Base-by-base conservation (phyloP, 2,329 filamentous ascomycete genomes). In the Stachybotrys elegans region DNA sequence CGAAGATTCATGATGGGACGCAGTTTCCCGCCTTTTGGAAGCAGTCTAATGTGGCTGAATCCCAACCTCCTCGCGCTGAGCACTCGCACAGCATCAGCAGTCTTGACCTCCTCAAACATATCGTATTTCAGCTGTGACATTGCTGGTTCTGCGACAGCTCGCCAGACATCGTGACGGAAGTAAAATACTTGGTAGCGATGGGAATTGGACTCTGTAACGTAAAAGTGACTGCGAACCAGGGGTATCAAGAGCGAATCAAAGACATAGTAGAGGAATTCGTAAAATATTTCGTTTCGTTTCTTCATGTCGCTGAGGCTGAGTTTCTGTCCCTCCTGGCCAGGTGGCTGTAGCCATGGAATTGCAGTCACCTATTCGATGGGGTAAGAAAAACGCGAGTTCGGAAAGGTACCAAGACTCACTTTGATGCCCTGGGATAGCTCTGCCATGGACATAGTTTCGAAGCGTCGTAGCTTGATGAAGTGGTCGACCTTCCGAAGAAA, bases 91-190 rank as follows among this genome's bases (percentile, higher is more conserved):
- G 83, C 83, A 9, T 75, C 70, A 0, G 72, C 70, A 1, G 73
- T 57, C 34, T 76, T 79, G 32, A 96, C 68, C 54, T 93, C 86
- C 51, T 93, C 85, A 50, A 96, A 88, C 78, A 94, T 89, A 8
- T 69, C 75, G 2, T 68, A 53, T 57, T 86, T 93, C 19, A 97
- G 67, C 1, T 68, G 68, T 1, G 72, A 63, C 59, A 96, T 70
- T 0, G 84, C 80, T 6, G 90, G 86, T 53, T 91, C 83, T 2
- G 84, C 81, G 25, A 97, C 65, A 32, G 75, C 75, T 41, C 79
- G 81, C 93, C 93, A 98, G 9, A 93, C 74, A 62, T 98, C 93
- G 51, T 98, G 93, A 4, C 92, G 86, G 60, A 96, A 97, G 66
- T 89, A 98, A 63, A 95, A 95, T 1, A 97, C 68, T 22, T 82